Percentiles rank a stretch among this genome's conserved stretches.
phyloP scores from a whole-genome alignment of 2,329 filamentous ascomycete species.

The Laburnicola sp. region DNA sequence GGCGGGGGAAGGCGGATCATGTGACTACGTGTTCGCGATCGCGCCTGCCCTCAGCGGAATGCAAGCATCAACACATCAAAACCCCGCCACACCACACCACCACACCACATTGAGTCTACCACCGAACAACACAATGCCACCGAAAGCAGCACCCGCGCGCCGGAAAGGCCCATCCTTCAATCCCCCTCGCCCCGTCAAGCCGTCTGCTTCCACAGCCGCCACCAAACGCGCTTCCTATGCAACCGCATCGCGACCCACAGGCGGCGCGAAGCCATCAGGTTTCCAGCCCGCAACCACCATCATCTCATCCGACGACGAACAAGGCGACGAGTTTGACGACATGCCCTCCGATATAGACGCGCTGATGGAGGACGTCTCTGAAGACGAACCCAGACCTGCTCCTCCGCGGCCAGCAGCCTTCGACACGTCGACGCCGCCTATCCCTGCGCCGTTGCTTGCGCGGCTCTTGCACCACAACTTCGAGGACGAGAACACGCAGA shows the following conservation, averaged over 20 bases:
- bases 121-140: slow-evolving; percentile 24
- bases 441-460: slow-evolving; percentile 75
- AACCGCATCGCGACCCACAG: slow-evolving; percentile 22
- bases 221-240: slow-evolving; percentile 26
- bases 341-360: slow-evolving; percentile 28
- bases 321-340: slow-evolving; percentile 28
- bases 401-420: slow-evolving; percentile 15
- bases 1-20: slow-evolving; percentile 1
- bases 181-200: slow-evolving; percentile 41
- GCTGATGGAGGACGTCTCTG: slow-evolving; percentile 30
- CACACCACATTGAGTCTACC: neutral
- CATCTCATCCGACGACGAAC: slow-evolving; percentile 38
- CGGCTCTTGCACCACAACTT: slow-evolving; percentile 81
- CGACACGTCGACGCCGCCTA: slow-evolving; percentile 44
- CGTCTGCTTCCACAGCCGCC: slow-evolving; percentile 21
- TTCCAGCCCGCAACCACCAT: slow-evolving; percentile 31
- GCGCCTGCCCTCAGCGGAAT: no score
- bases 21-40: slow-evolving; percentile 1
- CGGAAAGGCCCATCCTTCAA: slow-evolving; percentile 45
- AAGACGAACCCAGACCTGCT: slow-evolving; percentile 18
- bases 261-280: slow-evolving; percentile 26
- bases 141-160: slow-evolving; percentile 25
- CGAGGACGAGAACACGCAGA: slow-evolving; percentile 49
- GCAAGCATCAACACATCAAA: neutral
- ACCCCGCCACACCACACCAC: slow-evolving; percentile 1